Evolutionary conservation across 108 stramenopile genomes (phyloP).

Genomic region (Nitzschia putrida): DNA sequence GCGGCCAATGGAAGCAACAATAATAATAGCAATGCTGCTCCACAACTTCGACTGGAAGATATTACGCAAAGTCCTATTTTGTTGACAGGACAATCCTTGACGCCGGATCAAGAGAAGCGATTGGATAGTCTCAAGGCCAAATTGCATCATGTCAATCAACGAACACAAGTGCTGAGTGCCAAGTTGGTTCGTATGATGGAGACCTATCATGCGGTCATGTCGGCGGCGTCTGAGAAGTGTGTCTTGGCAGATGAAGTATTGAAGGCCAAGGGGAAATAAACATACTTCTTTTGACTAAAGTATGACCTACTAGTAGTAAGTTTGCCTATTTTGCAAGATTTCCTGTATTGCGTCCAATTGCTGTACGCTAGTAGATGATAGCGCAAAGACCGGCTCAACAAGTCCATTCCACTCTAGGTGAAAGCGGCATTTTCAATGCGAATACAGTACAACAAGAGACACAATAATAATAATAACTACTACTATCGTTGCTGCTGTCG

Average conservation of each 20-base stretch:
- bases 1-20: background rate
- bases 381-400: background rate
- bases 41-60: conserved; percentile 25
- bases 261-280: background rate
- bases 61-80: conserved; percentile 73
- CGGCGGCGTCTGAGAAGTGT: conserved; percentile 67
- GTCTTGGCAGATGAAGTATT: conserved; percentile 71
- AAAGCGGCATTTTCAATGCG: background rate
- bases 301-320: too few relatives aligned
- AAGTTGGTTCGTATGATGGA: conserved; percentile 48
- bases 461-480: background rate
- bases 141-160: conserved; percentile 37
- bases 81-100: conserved; percentile 30
- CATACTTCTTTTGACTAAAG: too few relatives aligned
- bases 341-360: too few relatives aligned
- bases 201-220: conserved; percentile 51
- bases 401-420: too few relatives aligned
- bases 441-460: background rate
- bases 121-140: conserved; percentile 49
- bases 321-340: too few relatives aligned
- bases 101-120: conserved; percentile 45
- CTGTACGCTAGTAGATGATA: background rate
- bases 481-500: background rate
- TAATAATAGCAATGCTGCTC: too few relatives aligned
- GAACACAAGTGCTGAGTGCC: conserved; percentile 16